phyloP scores from a whole-genome alignment of 2,329 filamentous ascomycete species.

The Venturia asperata region DNA sequence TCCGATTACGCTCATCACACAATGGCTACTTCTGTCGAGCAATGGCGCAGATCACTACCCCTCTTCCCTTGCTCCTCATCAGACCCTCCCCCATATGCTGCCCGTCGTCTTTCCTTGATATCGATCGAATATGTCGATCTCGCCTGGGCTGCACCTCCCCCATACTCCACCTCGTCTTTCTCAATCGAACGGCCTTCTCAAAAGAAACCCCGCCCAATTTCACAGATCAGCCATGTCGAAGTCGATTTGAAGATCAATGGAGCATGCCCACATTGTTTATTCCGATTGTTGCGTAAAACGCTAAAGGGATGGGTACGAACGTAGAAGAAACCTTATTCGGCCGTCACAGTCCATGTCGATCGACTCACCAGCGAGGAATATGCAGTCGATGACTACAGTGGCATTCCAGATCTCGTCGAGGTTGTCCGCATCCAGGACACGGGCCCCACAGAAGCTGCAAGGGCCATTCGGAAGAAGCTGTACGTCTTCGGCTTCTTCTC shows the following conservation, averaged over 20 bases:
- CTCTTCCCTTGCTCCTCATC: not conserved
- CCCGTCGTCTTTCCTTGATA: slow-evolving; percentile 3
- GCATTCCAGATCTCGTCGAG: slow-evolving; percentile 89
- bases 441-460: slow-evolving; percentile 80
- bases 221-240: not conserved
- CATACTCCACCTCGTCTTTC: not conserved
- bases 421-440: slow-evolving; percentile 83
- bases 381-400: slow-evolving; percentile 84
- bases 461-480: slow-evolving; percentile 93
- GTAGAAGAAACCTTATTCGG: slow-evolving; percentile 78
- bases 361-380: slow-evolving; percentile 82
- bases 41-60: not conserved
- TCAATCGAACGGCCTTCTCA: not conserved
- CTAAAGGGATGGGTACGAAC: slow-evolving; percentile 16
- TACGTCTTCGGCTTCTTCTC: slow-evolving; percentile 34
- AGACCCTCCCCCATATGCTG: slow-evolving; percentile 7
- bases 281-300: slow-evolving; percentile 13
- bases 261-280: slow-evolving; percentile 10
- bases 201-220: slow-evolving; percentile 6
- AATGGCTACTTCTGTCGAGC: slow-evolving; percentile 2
- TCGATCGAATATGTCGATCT: not conserved
- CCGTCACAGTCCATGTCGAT: slow-evolving; percentile 88
- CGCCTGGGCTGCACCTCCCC: not conserved
- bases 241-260: slow-evolving; percentile 5
- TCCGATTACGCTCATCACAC: not conserved